phyloP scores from a whole-genome alignment of 148 eudicot species.

The Rheum nobile region DNA sequence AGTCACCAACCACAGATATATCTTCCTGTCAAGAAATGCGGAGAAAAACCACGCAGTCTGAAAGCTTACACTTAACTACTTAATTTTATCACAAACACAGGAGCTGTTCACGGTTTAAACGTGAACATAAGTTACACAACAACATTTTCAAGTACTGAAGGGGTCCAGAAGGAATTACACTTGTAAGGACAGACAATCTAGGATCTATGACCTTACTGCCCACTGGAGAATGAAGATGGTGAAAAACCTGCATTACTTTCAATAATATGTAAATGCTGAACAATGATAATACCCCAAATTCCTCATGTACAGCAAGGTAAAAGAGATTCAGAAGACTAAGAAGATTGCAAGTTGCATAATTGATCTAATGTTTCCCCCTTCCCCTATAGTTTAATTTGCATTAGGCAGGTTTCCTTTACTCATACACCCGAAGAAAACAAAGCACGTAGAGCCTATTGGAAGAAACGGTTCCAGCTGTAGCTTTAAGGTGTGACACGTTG shows the following conservation, averaged over 20 bases:
- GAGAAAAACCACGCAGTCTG: not conserved
- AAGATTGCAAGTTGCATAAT: not conserved
- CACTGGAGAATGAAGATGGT: not conserved
- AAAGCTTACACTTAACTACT: not conserved
- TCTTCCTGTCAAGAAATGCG: not conserved
- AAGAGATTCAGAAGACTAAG: not conserved
- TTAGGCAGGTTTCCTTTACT: not conserved
- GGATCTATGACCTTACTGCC: not conserved
- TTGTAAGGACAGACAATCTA: not conserved
- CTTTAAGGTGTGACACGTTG: not conserved
- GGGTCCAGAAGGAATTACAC: not conserved
- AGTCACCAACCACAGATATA: not conserved
- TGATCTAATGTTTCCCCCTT: not conserved
- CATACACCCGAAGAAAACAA: not conserved
- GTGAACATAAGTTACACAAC: too few species aligned
- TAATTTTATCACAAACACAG: not conserved
- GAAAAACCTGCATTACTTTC: not conserved
- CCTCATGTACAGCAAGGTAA: not conserved
- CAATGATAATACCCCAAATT: not conserved
- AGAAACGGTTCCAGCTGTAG: not conserved
- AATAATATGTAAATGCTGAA: not conserved
- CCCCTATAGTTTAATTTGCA: not conserved
- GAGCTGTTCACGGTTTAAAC: not conserved
- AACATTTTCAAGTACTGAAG: not conserved
- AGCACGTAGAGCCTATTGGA: not conserved